Conservation (phyloP, 192 early-diverging fungal genomes). For the Coemansia sp. region DNA sequence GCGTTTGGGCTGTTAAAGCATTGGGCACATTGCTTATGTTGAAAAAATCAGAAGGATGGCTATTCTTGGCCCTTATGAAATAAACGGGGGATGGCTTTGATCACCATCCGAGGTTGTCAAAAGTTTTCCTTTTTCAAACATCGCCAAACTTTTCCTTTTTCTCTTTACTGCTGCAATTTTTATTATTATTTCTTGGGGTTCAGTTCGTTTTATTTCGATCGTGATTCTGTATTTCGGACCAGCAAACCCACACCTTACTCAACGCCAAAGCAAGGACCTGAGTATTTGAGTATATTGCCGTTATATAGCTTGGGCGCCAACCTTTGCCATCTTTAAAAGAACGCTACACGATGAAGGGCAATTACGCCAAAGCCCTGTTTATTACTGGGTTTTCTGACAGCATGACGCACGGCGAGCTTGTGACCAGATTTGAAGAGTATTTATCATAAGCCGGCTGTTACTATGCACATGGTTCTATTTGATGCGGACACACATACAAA, state of each 20-base stretch:
- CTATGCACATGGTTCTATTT: neutral
- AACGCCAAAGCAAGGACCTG: neutral
- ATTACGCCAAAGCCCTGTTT: slow-evolving; percentile 32
- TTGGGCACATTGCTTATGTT: neutral
- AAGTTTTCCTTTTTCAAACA: neutral
- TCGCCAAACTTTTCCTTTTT: neutral
- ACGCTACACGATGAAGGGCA: slow-evolving; percentile 10
- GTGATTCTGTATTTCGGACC: neutral
- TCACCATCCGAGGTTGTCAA: too few relatives aligned
- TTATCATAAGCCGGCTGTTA: neutral
- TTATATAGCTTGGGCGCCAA: too few relatives aligned
- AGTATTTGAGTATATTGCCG: too few relatives aligned
- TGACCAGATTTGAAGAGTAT: slow-evolving; percentile 46
- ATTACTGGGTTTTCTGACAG: slow-evolving; percentile 32
- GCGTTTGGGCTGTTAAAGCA: neutral
- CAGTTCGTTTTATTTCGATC: neutral
- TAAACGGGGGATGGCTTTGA: too few relatives aligned
- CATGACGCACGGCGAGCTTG: slow-evolving; percentile 33
- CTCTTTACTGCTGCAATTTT: neutral
- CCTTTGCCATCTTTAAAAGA: neutral
- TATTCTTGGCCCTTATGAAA: neutral
- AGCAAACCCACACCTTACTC: neutral
- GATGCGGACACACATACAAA: too few relatives aligned
- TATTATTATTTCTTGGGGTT: neutral
- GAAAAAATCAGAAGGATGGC: neutral